A percentile compares a stretch with the other conserved stretches of the same genome.
Evolutionary conservation across 31 red algal species (phyloP).

Genomic region (Asparagopsis taxiformis): DNA sequence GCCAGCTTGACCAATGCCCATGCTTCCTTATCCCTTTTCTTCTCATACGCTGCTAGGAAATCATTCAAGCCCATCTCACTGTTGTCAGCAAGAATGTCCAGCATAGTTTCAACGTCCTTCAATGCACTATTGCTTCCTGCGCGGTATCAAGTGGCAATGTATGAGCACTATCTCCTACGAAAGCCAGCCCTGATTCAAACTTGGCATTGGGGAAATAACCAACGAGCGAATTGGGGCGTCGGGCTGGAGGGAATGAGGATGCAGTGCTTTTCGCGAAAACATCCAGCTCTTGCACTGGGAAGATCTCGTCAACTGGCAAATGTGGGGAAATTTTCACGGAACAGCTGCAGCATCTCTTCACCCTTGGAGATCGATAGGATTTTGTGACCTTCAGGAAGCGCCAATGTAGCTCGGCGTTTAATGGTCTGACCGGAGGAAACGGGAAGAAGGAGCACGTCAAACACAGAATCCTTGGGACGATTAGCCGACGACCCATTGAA

Average conservation of each 20-base stretch:
- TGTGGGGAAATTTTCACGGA: conserved; percentile 45
- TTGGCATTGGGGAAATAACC: conserved; percentile 1
- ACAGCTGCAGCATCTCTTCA: conserved; percentile 16
- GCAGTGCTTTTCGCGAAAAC: conserved; percentile 6
- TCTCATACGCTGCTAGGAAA: conserved; percentile 28
- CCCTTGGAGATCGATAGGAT: not conserved
- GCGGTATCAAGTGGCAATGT: conserved; percentile 24
- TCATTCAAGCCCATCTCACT: not conserved
- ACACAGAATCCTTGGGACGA: not conserved
- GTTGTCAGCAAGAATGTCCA: not conserved
- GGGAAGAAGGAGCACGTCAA: conserved; percentile 16
- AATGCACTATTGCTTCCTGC: conserved; percentile 46
- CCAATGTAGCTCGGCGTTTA: not conserved
- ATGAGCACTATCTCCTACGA: conserved; percentile 54
- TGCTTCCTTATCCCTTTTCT: conserved; percentile 17
- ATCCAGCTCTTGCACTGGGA: conserved; percentile 12
- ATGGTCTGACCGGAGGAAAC: not conserved
- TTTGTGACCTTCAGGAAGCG: not conserved
- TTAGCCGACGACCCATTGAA: not conserved
- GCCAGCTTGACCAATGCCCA: conserved; percentile 29
- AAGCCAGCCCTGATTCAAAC: conserved; percentile 9
- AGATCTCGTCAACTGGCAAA: conserved; percentile 10
- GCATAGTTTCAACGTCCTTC: conserved; percentile 15
- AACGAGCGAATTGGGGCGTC: conserved; percentile 30
- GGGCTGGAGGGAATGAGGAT: conserved; percentile 1